phyloP scores from a whole-genome alignment of 2,329 filamentous ascomycete genomes.

The Aurifilum marmelostoma region DNA sequence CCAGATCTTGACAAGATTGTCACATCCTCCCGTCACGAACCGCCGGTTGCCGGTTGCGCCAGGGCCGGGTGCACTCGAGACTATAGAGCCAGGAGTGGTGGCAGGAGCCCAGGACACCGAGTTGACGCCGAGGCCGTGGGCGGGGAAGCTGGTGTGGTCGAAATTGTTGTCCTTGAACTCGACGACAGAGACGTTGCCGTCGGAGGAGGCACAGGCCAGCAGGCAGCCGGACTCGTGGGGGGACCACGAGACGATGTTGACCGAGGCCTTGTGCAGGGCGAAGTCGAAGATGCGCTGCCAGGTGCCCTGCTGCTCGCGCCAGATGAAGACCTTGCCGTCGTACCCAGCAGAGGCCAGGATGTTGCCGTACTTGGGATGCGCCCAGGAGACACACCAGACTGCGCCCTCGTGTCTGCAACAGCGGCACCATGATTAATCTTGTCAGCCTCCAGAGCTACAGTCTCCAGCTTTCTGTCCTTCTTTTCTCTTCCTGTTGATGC shows the following conservation, averaged over 20 bases:
- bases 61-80: constrained; percentile 68
- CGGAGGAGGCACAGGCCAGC: constrained; percentile 90
- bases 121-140: constrained; percentile 93
- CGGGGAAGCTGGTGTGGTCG: constrained; percentile 85
- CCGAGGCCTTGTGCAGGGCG: constrained; percentile 88
- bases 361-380: constrained; percentile 97
- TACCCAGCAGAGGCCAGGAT: constrained; percentile 95
- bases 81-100: constrained; percentile 79
- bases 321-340: constrained; percentile 98
- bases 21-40: constrained; percentile 93
- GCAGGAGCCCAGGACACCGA: constrained; percentile 94
- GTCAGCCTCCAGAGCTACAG: constrained; percentile 1
- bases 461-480: neutral
- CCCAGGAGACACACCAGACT: constrained; percentile 98
- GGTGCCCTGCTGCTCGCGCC: constrained; percentile 80
- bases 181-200: constrained; percentile 90
- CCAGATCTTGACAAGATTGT: constrained; percentile 95
- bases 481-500: neutral
- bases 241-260: constrained; percentile 98
- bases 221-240: constrained; percentile 94
- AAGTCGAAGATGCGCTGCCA: constrained; percentile 94
- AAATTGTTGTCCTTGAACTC: constrained; percentile 97
- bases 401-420: constrained; percentile 85
- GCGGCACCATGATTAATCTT: neutral
- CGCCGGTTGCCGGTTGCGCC: constrained; percentile 69